Evolutionary conservation across 129 eudicot species (phyloP).

Genomic region (Apium graveolens): DNA sequence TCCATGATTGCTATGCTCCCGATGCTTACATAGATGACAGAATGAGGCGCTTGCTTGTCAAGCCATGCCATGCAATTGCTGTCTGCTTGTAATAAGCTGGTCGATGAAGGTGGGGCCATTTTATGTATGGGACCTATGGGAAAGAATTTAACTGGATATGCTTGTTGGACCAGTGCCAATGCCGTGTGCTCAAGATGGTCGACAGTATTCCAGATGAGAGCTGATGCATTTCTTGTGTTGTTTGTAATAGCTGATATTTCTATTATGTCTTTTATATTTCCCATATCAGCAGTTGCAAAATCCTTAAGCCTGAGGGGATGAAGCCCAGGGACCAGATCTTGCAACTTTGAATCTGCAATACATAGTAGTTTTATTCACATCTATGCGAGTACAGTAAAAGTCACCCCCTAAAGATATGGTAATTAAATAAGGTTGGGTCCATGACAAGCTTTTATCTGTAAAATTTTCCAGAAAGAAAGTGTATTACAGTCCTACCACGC

Average conservation of each 20-base stretch:
- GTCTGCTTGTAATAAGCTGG: conserved; percentile 24
- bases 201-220: conserved; percentile 29
- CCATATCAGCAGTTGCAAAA: conserved; percentile 6
- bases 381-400: neutral
- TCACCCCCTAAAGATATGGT: neutral
- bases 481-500: neutral
- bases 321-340: conserved; percentile 21
- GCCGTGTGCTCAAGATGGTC: conserved; percentile 20
- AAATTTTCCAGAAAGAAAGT: neutral
- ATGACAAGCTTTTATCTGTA: neutral
- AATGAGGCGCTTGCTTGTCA: conserved; percentile 19
- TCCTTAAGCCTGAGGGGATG: conserved; percentile 18
- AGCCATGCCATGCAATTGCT: conserved; percentile 26
- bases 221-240: conserved; percentile 12
- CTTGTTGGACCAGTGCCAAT: conserved; percentile 19
- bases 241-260: neutral
- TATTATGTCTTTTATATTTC: conserved; percentile 1
- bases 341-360: conserved; percentile 17
- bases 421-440: neutral
- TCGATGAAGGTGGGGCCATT: conserved; percentile 17
- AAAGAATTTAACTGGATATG: conserved; percentile 16
- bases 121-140: conserved; percentile 33
- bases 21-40: conserved; percentile 32
- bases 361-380: neutral
- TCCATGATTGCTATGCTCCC: conserved; percentile 29